Conservation (phyloP, 2,329 filamentous ascomycete genomes). For the Ceratocystis ficicola region DNA sequence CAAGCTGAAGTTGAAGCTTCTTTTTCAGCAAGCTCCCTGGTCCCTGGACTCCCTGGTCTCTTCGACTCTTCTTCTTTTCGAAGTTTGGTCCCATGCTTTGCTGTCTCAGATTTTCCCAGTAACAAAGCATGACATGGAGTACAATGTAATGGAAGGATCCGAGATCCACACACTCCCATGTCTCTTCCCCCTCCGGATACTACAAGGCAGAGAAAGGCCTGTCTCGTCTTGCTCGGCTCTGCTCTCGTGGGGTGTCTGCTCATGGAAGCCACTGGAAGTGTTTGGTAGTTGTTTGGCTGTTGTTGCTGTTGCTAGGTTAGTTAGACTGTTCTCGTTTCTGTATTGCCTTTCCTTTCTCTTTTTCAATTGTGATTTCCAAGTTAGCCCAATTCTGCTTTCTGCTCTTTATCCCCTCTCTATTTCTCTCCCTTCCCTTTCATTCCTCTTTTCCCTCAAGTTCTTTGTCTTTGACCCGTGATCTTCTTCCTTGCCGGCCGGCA, state of each 20-base stretch:
- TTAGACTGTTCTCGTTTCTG: too few species aligned
- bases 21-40: neutral
- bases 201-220: neutral
- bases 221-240: neutral
- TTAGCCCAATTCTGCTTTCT: neutral
- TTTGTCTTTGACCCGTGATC: neutral
- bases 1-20: neutral
- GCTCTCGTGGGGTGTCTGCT: neutral
- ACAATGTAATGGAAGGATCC: neutral
- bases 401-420: neutral
- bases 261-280: neutral
- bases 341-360: neutral
- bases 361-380: neutral
- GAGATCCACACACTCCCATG: neutral
- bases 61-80: neutral
- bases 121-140: neutral
- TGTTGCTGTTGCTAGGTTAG: neutral
- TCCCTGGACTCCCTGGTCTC: neutral
- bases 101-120: neutral
- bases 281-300: neutral
- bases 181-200: neutral
- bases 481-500: neutral
- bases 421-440: neutral
- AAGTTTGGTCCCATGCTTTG: neutral
- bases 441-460: neutral